Conservation (phyloP, 495 filamentous ascomycete genomes). For the Aspergillus wentii region DNA sequence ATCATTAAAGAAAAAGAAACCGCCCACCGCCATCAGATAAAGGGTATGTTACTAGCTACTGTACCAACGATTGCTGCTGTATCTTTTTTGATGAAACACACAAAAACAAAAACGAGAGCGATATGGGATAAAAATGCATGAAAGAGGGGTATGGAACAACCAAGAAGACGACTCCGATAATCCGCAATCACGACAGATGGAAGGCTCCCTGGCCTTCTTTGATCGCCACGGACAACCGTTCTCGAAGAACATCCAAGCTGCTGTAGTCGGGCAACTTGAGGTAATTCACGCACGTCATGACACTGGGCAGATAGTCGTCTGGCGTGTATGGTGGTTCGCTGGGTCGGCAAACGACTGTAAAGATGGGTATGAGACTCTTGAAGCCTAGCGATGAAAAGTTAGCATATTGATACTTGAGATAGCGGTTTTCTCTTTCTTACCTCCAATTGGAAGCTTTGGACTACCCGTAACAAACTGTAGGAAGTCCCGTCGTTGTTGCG, state of each 20-base stretch:
- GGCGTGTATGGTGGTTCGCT: constrained; percentile 92
- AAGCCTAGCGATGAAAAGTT: constrained; percentile 62
- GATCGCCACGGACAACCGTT: constrained; percentile 77
- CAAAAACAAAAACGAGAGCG: background rate
- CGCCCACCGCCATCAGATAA: background rate
- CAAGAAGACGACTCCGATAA: background rate
- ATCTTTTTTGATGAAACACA: constrained; percentile 1
- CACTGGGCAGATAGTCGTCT: constrained; percentile 95
- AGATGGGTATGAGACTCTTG: constrained; percentile 93
- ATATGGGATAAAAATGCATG: constrained; percentile 1
- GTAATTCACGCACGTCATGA: constrained; percentile 99
- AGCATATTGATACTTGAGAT: too few species aligned
- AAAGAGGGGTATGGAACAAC: background rate
- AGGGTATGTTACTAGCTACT: constrained; percentile 6
- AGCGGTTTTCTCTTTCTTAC: constrained; percentile 43
- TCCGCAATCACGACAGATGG: constrained; percentile 68
- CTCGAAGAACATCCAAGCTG: constrained; percentile 65
- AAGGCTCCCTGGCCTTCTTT: constrained; percentile 98
- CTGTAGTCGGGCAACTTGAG: constrained; percentile 98
- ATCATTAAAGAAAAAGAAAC: constrained; percentile 4
- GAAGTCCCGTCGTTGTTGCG: constrained; percentile 82
- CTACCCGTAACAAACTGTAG: constrained; percentile 98
- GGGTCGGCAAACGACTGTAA: constrained; percentile 97
- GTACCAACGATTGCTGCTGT: constrained; percentile 3
- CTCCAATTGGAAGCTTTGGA: constrained; percentile 96